phyloP scores from a whole-genome alignment of 257 asterid genomes.

The Ophiorrhiza pumila region DNA sequence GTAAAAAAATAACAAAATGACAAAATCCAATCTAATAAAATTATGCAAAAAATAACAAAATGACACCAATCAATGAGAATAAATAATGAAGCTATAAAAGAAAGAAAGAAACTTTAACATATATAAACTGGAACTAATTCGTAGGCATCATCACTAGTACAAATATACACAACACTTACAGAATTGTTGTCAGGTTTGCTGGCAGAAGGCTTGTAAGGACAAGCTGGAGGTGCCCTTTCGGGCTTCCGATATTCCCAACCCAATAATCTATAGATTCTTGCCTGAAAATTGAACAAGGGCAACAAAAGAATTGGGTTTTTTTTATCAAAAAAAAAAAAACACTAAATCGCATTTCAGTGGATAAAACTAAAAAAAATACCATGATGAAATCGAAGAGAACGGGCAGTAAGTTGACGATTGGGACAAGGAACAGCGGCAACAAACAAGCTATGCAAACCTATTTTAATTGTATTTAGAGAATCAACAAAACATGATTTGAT shows the following conservation, averaged over 20 bases:
- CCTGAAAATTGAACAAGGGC: constrained; percentile 39
- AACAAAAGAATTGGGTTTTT: background rate
- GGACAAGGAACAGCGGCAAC: constrained; percentile 85
- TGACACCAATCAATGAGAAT: too few relatives aligned
- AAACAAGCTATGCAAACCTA: constrained; percentile 91
- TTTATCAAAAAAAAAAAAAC: background rate
- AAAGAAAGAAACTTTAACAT: background rate
- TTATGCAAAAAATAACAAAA: background rate
- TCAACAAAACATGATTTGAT: background rate
- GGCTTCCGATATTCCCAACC: constrained; percentile 95
- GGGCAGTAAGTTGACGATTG: constrained; percentile 84
- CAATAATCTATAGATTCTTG: constrained; percentile 61
- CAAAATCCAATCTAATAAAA: background rate
- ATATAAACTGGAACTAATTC: background rate
- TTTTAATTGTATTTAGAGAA: background rate
- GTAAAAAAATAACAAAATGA: background rate
- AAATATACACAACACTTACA: constrained; percentile 49
- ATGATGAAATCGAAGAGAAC: constrained; percentile 67
- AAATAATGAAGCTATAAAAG: background rate
- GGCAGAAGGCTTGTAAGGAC: constrained; percentile 72
- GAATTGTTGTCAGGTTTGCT: constrained; percentile 38
- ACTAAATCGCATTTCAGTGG: background rate
- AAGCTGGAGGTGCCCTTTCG: constrained; percentile 80
- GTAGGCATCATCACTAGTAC: background rate
- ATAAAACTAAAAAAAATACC: constrained; percentile 32